Evolutionary conservation across 257 asterid genomes (phyloP).

Genomic region (Solanum rostratum): DNA sequence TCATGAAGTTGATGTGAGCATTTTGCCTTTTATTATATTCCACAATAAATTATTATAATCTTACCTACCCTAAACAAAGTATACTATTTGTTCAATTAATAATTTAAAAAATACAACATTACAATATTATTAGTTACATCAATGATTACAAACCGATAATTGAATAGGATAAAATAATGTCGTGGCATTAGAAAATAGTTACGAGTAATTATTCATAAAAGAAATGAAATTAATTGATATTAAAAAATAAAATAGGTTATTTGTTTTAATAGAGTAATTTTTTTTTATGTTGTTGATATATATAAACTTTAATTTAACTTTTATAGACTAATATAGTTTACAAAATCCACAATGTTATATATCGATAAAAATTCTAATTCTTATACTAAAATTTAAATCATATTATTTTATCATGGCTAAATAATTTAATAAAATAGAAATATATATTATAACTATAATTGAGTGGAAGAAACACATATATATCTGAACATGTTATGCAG

Average conservation of each 20-base stretch:
- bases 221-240: background rate
- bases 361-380: too few species aligned
- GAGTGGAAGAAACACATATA: background rate
- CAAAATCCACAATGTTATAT: too few species aligned
- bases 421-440: background rate
- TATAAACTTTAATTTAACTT: background rate
- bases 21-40: background rate
- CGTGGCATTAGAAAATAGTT: background rate
- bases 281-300: too few species aligned
- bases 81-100: background rate
- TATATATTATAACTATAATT: background rate
- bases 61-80: background rate
- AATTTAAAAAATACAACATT: background rate
- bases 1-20: background rate
- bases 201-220: background rate
- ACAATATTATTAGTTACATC: background rate
- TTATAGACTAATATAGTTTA: too few species aligned
- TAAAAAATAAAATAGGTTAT: background rate
- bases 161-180: background rate
- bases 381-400: background rate
- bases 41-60: background rate
- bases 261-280: background rate
- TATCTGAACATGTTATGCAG: background rate
- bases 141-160: background rate
- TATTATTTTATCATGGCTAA: background rate